Evolutionary conservation across 1,139 yeast species (phyloP).

Genomic region (Yamadazyma friedrichii): DNA sequence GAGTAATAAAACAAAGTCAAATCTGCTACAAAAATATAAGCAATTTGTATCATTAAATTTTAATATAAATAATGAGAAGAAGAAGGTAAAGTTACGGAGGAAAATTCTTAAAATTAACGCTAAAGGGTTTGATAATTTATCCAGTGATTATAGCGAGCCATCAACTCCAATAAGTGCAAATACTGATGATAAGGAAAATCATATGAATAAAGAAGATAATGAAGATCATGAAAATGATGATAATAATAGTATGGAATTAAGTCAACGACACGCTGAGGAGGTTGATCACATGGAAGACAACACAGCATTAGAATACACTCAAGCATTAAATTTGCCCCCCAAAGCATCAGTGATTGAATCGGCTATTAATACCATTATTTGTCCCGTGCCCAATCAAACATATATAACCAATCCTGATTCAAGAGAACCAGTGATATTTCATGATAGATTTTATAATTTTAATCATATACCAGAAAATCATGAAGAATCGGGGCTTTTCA

Average conservation of each 20-base stretch:
- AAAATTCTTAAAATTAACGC: slow-evolving; percentile 27
- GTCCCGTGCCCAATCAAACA: slow-evolving; percentile 40
- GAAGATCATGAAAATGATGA: slow-evolving; percentile 14
- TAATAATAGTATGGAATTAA: slow-evolving; percentile 13
- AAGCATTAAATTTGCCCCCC: slow-evolving; percentile 35
- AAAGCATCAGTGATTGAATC: slow-evolving; percentile 46
- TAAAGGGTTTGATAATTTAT: slow-evolving; percentile 20
- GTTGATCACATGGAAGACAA: slow-evolving; percentile 10
- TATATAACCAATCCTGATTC: slow-evolving; percentile 36
- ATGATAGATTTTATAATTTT: slow-evolving; percentile 73
- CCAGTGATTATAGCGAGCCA: not conserved
- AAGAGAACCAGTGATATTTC: slow-evolving; percentile 64
- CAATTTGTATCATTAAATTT: slow-evolving; percentile 23
- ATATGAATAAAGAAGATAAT: slow-evolving; percentile 4
- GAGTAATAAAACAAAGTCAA: slow-evolving; percentile 8
- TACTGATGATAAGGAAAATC: not conserved
- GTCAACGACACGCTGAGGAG: slow-evolving; percentile 15
- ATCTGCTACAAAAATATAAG: slow-evolving; percentile 15
- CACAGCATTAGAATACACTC: slow-evolving; percentile 9
- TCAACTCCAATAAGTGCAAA: not conserved
- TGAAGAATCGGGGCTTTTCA: slow-evolving; percentile 12
- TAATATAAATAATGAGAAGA: slow-evolving; percentile 13
- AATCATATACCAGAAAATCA: slow-evolving; percentile 54
- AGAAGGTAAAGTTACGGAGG: slow-evolving; percentile 21
- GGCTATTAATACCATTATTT: slow-evolving; percentile 39